Evolutionary conservation across 805 yeast genomes (phyloP).

Genomic region (Komagataella mondaviorum): DNA sequence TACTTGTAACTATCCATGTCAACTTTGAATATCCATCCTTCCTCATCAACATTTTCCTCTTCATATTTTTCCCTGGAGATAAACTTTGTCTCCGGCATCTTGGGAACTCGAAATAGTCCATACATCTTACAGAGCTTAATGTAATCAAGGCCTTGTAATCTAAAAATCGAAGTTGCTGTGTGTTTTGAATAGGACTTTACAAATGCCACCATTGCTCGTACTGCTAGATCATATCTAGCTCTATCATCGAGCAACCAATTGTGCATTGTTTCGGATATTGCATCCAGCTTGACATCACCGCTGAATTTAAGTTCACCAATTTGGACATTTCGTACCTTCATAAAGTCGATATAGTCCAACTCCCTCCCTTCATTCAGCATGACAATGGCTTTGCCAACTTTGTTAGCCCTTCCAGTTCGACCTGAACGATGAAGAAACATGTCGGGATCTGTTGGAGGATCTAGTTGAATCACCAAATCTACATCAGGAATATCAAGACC

Average conservation of each 20-base stretch:
- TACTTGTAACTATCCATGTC: conserved; percentile 61
- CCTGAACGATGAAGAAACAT: conserved; percentile 91
- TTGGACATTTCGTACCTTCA: conserved; percentile 55
- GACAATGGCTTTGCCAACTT: conserved; percentile 65
- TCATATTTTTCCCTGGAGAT: conserved; percentile 22
- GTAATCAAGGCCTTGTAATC: conserved; percentile 60
- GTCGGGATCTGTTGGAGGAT: conserved; percentile 90
- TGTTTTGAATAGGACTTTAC: conserved; percentile 80
- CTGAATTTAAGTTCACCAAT: conserved; percentile 25
- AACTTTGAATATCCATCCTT: conserved; percentile 61
- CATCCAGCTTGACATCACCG: conserved; percentile 8
- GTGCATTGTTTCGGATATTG: conserved; percentile 14
- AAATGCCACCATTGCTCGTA: conserved; percentile 72
- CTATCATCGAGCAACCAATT: conserved; percentile 63
- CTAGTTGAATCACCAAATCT: conserved; percentile 79
- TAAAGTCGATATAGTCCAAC: conserved; percentile 66
- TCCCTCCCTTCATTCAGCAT: conserved; percentile 68
- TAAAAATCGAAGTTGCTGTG: conserved; percentile 75
- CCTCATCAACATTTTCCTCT: conserved; percentile 31
- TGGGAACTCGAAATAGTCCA: conserved; percentile 75
- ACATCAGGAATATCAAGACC: conserved; percentile 95
- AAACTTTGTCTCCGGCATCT: conserved; percentile 79
- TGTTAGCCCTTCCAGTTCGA: conserved; percentile 88
- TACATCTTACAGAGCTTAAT: conserved; percentile 60
- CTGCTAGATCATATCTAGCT: conserved; percentile 68